phyloP scores from a whole-genome alignment of 805 yeast species.

The Myxozyma neotropica region DNA sequence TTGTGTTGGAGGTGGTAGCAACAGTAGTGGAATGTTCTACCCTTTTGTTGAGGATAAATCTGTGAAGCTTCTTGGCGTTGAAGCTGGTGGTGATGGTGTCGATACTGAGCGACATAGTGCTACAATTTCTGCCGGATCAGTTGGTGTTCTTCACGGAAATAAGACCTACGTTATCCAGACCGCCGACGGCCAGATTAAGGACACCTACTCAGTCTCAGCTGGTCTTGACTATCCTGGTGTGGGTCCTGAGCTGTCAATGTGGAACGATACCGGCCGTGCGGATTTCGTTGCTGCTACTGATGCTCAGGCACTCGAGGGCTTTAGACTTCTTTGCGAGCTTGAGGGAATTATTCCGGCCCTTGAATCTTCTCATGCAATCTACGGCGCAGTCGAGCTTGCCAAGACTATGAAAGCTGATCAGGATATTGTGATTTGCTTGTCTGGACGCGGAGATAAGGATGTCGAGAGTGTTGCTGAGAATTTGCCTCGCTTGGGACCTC shows the following conservation, averaged over 20 bases:
- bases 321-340: slow-evolving; percentile 80
- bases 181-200: slow-evolving; percentile 92
- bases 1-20: slow-evolving; percentile 99
- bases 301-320: slow-evolving; percentile 91
- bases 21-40: slow-evolving; percentile 92
- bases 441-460: slow-evolving; percentile 99
- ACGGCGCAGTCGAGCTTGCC: slow-evolving; percentile 87
- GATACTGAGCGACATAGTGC: slow-evolving; percentile 91
- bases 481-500: slow-evolving; percentile 84
- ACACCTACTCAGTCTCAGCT: slow-evolving; percentile 97
- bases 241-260: slow-evolving; percentile 94
- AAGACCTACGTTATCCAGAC: slow-evolving; percentile 91
- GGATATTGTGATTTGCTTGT: slow-evolving; percentile 82
- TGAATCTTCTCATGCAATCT: slow-evolving; percentile 95
- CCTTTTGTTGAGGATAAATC: slow-evolving; percentile 82
- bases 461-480: slow-evolving; percentile 97
- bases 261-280: slow-evolving; percentile 95
- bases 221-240: slow-evolving; percentile 99
- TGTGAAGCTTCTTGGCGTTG: slow-evolving; percentile 88
- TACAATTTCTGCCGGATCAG: slow-evolving; percentile 88
- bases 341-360: slow-evolving; percentile 99
- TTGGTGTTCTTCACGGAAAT: slow-evolving; percentile 99
- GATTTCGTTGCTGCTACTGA: slow-evolving; percentile 89
- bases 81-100: slow-evolving; percentile 98
- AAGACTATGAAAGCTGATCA: slow-evolving; percentile 77